phyloP scores from a whole-genome alignment of 2,329 filamentous ascomycete genomes.

The Macroventuria anomochaeta region DNA sequence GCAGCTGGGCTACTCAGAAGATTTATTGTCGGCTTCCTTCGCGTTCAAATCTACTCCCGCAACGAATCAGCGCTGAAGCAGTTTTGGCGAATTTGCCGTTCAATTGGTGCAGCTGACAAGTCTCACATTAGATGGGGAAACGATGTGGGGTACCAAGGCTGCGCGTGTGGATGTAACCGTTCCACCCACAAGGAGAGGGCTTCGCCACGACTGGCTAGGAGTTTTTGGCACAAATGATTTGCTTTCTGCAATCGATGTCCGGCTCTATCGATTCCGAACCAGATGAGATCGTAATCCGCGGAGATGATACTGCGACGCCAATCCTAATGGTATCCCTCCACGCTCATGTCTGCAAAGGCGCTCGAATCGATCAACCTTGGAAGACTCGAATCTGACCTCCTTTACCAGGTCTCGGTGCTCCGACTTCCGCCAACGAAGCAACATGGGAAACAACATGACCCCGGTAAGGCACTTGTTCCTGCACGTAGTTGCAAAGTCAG shows the following conservation, averaged over 20 bases:
- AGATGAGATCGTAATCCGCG: slow-evolving; percentile 20
- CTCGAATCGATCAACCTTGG: slow-evolving; percentile 1
- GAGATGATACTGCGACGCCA: slow-evolving; percentile 37
- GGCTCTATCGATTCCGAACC: slow-evolving; percentile 11
- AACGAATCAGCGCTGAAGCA: neutral
- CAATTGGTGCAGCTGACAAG: neutral
- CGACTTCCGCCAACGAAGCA: slow-evolving; percentile 30
- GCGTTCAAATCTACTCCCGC: neutral
- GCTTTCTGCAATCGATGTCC: neutral
- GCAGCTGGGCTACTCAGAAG: neutral
- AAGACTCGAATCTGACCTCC: slow-evolving; percentile 28
- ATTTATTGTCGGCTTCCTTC: neutral
- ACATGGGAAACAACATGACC: slow-evolving; percentile 30
- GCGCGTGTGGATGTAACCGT: neutral
- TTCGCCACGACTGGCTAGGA: neutral
- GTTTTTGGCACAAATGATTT: neutral
- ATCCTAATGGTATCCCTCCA: slow-evolving; percentile 28
- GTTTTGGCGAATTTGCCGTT: neutral
- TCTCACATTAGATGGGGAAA: neutral
- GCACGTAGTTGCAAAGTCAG: slow-evolving; percentile 33
- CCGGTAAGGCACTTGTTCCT: slow-evolving; percentile 32
- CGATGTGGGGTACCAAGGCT: slow-evolving; percentile 5
- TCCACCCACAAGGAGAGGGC: neutral
- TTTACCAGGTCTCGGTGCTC: slow-evolving; percentile 34
- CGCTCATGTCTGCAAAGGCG: slow-evolving; percentile 28